Evolutionary conservation across 2,329 filamentous ascomycete species (phyloP), one percentile per base, ranked within the genome.

Genomic region (Aspergillus viridinutans): DNA sequence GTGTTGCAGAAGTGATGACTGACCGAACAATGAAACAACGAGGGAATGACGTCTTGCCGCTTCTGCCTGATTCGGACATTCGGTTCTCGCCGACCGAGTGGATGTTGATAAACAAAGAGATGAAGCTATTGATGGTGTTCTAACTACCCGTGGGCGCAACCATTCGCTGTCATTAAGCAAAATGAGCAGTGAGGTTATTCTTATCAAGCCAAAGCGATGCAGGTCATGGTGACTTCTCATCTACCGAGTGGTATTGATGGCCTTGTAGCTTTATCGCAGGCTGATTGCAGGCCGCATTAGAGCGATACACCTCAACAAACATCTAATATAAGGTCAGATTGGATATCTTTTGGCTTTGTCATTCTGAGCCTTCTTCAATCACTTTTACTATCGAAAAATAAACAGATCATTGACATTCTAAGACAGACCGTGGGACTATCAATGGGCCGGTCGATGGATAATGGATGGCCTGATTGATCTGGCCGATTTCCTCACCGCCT

Each of bases 401-500:
- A n/a, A 29, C 5, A 17, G 35, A 23, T 23, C 17, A 38, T 25
- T 52, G 50, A 52, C 50, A 52, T 40, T 43, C 21, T 35, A 48
- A 20, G 10, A 28, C 14, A 38, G 28, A 42, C n/a, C 14, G 7
- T 7, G 14, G 10, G 28, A 29, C 28, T 12, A 12, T 29, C 20
- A n/a, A 61, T 63, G 62, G 61, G 49, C 59, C 63, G 61, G 62
- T 61, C 23, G 32, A 47, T 43, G 23, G 49, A 35, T 17, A 14
- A 4, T 14, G 12, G 12, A 52, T 63, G 61, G 61, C 54, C 59
- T 63, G 61, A 62, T 61, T 50, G 43, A 49, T 55, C 53, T 40
- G 56, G 55, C 53, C 50, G 53, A 32, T 54, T 53, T 53, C 29
- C 57, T 66, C 61, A 65, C 64, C 62, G 58, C 61, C 61, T 25